Evolutionary conservation across 176 grass and related monocot species (phyloP).

Genomic region (Raddia guianensis): DNA sequence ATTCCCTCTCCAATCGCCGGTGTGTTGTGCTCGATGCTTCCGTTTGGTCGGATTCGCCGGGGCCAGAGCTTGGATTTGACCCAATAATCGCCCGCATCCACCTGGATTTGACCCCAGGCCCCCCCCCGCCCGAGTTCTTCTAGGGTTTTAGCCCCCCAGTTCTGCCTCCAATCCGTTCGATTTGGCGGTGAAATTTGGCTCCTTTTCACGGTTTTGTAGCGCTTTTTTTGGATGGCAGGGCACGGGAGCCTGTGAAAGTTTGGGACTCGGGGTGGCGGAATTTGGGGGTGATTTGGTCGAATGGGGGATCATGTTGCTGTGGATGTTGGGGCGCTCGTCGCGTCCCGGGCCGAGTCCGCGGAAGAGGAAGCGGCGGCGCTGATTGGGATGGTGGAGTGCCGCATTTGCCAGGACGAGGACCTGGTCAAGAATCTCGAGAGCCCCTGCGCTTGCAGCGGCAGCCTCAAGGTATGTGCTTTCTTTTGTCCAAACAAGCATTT

Average conservation of each 20-base stretch:
- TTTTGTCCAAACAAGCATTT: conserved; percentile 20
- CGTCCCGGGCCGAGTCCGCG: background rate
- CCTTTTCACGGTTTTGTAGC: conserved; percentile 16
- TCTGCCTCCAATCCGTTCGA: background rate
- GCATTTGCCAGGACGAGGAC: conserved; percentile 98
- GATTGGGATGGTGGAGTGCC: conserved; percentile 77
- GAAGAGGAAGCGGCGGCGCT: conserved; percentile 55
- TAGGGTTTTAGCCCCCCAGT: conserved; percentile 44
- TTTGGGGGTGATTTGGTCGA: conserved; percentile 1
- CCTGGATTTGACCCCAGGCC: background rate
- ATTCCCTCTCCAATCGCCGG: conserved; percentile 1
- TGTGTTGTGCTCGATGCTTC: background rate
- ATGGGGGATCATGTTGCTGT: conserved; percentile 89
- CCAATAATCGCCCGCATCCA: conserved; percentile 25
- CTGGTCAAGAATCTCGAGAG: conserved; percentile 74
- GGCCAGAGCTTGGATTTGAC: conserved; percentile 13
- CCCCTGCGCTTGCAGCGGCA: conserved; percentile 86
- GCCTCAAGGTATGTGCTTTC: conserved; percentile 67
- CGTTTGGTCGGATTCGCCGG: background rate
- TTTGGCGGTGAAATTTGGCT: background rate
- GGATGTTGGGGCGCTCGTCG: conserved; percentile 53
- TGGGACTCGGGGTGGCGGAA: background rate
- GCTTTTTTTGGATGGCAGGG: conserved; percentile 9
- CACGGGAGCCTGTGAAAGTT: background rate
- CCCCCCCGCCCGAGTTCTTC: conserved; percentile 14